Base-by-base conservation (phyloP, 164 flowering plant species). In the Malania oleifera region DNA sequence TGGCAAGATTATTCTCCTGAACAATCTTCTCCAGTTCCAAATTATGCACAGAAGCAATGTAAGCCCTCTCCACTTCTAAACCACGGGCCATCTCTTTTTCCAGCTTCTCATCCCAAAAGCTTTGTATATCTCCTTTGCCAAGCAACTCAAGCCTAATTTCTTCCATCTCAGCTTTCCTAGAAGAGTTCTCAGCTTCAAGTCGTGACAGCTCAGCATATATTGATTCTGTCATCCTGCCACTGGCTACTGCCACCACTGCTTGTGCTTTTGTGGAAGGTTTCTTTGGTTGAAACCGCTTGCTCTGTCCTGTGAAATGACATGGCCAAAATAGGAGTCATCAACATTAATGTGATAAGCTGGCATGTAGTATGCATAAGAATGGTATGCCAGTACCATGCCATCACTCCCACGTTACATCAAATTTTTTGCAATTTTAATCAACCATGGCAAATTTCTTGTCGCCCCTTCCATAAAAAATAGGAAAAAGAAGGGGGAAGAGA, bases 241-340 rank as follows among this genome's bases (percentile, higher is more conserved):
- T 74, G 46, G 87, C 73, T 57, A 89, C 72, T 43, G 96, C 86
- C 34, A 86, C 96, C 18, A 91, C 96, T 56, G 92, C 96, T 70
- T 93, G 98, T 25, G 89, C 92, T 65, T 75, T 83, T 39, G 98
- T 87, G 59, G 80, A 75, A 65, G 97, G 97, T 60, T 77, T 84
- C 54, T 60, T 68, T 60, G 97, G 97, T 70, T 93, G 95, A 70
- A 90, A 69, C 43, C 97, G 83, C 77, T 70, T 86, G 65, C 71
- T 77, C 65, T 78, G 79, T 62, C 98, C 98, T 93, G 81, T 57
- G 69, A 71, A 66, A 51, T 18, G 18, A 22, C 38, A 13, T 52
- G 12, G 34, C 26, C 39, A 20, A 34, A 31, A 58, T 23, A n/a
- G 18, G n/a, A 15, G 26, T 55, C 23, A 47, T n/a, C 46, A 45